These are phyloP conservation scores for Paramecium pentaurelia DNA, from an alignment of 73 alveolate species.

Conservation along the genomic window DNA sequence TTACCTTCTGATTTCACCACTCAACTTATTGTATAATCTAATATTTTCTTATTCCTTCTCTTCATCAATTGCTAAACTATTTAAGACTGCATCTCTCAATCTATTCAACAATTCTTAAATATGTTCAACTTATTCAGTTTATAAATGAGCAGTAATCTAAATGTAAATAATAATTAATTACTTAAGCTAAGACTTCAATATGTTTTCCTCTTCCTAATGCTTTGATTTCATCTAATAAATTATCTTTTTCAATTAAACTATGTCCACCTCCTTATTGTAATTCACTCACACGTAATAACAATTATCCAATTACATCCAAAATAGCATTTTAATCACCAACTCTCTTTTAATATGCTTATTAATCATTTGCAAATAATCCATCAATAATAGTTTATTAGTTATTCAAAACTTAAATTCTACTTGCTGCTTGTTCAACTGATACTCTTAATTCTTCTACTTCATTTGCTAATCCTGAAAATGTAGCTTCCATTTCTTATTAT, in stretches of 20 bases:
- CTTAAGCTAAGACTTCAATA: constrained; percentile 25
- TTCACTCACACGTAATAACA: background rate
- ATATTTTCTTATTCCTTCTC: constrained; percentile 41
- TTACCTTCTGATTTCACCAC: constrained; percentile 11
- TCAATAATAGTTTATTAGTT: background rate
- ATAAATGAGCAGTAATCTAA: constrained; percentile 19
- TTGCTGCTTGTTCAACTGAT: background rate
- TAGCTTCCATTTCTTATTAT: background rate
- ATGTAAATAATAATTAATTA: background rate
- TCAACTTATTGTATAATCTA: background rate
- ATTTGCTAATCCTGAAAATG: background rate
- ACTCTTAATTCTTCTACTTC: background rate
- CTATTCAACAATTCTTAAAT: background rate
- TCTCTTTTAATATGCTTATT: background rate
- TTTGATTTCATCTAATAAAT: constrained; percentile 5
- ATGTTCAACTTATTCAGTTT: background rate
- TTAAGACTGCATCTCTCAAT: background rate
- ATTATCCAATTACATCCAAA: background rate
- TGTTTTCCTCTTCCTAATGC: constrained; percentile 39
- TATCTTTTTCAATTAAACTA: constrained; percentile 11
- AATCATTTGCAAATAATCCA: constrained; percentile 21
- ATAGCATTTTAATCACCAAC: background rate
- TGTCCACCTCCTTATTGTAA: background rate
- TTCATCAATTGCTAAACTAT: constrained; percentile 28
- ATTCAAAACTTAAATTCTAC: background rate